Conservation (phyloP, 2,329 filamentous ascomycete genomes). For the Tolypocladium guangdongense region DNA sequence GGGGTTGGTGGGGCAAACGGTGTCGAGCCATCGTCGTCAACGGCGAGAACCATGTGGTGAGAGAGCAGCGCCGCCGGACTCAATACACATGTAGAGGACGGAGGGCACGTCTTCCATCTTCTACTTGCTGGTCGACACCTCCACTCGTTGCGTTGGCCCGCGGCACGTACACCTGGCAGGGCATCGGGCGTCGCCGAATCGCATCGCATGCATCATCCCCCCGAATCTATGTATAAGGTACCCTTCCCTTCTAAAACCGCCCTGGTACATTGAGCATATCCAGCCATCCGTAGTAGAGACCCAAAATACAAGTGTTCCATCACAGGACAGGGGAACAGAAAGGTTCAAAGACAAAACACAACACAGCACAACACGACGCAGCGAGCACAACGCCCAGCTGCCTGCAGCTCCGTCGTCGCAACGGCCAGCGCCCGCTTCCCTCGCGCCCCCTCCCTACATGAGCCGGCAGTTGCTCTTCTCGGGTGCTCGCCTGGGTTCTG, state of each 20-base stretch:
- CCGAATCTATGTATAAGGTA: background rate
- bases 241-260: background rate
- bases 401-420: conserved; percentile 1
- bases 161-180: too few species aligned
- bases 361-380: background rate
- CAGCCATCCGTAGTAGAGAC: background rate
- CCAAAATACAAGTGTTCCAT: background rate
- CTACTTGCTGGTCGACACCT: too few species aligned
- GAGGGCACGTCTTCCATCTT: too few species aligned
- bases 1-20: background rate
- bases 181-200: background rate
- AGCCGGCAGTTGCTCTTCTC: conserved; percentile 70
- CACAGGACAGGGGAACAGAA: background rate
- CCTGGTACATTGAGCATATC: background rate
- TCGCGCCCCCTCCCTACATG: conserved; percentile 50
- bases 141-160: background rate
- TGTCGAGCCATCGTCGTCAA: too few species aligned
- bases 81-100: background rate
- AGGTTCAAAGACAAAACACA: background rate
- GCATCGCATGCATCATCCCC: background rate
- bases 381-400: conserved; percentile 1
- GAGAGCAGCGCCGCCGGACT: too few species aligned
- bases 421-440: background rate
- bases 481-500: conserved; percentile 81
- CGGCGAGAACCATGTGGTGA: too few species aligned